Evolutionary conservation across 345 rosid genomes (phyloP), one percentile per base, ranked within the genome.

Genomic region (Lepidium aucheri): DNA sequence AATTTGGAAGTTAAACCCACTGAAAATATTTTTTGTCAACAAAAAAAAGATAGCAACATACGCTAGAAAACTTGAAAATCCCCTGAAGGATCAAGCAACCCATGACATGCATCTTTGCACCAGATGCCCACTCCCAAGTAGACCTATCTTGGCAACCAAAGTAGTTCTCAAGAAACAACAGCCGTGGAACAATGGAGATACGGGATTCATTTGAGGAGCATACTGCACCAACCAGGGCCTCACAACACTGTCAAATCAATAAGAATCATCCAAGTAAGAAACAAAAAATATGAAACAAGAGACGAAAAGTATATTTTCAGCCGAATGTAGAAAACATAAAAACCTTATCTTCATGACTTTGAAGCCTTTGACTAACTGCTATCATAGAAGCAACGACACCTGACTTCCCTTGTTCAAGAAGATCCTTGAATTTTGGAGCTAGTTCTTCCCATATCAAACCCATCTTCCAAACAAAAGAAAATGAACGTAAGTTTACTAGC

Each of bases 11-110:
- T 56, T 64, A 8, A 24, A 64, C 34, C 22, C 47, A 20, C 24
- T 33, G 39, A 22, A 42, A 15, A 11, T 63, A 40, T 33, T n/a
- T 47, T 56, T 56, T 14, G 20, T 18, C 20, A 55, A 16, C 10
- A 39, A n/a, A 49, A 34, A 53, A 54, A 68, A 36, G 54, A 69
- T 55, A 59, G 76, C 34, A 63, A 66, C 97, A 35, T 88, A 90
- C 97, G 76, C 84, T 83, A 65, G 76, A 82, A 74, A 83, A 85
- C 80, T 71, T 85, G 73, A 94, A 90, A 76, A 94, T 69, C 54
- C 84, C 77, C 76, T 94, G 97, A 58, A 94, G 93, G 73, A 94
- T 90, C 69, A 90, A 74, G 75, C 93, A 90, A 60, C 97, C 99
- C 81, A 90, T 76, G 68, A 81, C 69, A 60, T 90, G 92, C 82